Conservation (phyloP, 176 grass and related monocot genomes). For the Miscanthus lutarioriparius region DNA sequence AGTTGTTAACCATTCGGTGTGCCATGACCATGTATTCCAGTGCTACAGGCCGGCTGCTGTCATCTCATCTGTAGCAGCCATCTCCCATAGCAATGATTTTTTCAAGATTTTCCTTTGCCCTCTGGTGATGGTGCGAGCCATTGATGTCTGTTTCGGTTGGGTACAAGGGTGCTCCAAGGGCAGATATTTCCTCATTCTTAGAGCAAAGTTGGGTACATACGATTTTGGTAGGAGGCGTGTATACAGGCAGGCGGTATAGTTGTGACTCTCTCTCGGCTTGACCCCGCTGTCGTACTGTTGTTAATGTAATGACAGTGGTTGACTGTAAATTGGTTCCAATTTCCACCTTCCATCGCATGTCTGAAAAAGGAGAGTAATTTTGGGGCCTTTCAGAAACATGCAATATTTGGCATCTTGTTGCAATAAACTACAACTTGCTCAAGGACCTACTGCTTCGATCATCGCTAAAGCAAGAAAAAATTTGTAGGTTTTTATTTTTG, state of each 20-base stretch:
- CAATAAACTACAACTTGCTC: not conserved
- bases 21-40: not conserved
- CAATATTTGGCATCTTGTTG: not conserved
- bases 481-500: not conserved
- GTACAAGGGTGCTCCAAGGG: conserved; percentile 25
- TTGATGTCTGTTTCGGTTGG: conserved; percentile 35
- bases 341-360: not conserved
- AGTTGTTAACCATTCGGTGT: not conserved
- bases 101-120: conserved; percentile 6
- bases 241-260: conserved; percentile 65
- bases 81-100: not conserved
- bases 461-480: not conserved
- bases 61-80: not conserved
- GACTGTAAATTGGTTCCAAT: conserved; percentile 28
- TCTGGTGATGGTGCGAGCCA: not conserved
- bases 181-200: conserved; percentile 49
- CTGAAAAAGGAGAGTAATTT: not conserved
- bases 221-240: conserved; percentile 61
- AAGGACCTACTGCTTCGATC: not conserved
- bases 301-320: conserved; percentile 32
- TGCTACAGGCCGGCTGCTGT: conserved; percentile 10
- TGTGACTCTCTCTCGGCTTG: conserved; percentile 33
- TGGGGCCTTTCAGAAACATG: not conserved
- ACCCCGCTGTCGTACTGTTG: conserved; percentile 10
- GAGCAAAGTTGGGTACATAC: conserved; percentile 70